Evolutionary conservation across 2,329 filamentous ascomycete species (phyloP), one percentile per base, ranked within the genome.

Genomic region (Bipolaris cookei): DNA sequence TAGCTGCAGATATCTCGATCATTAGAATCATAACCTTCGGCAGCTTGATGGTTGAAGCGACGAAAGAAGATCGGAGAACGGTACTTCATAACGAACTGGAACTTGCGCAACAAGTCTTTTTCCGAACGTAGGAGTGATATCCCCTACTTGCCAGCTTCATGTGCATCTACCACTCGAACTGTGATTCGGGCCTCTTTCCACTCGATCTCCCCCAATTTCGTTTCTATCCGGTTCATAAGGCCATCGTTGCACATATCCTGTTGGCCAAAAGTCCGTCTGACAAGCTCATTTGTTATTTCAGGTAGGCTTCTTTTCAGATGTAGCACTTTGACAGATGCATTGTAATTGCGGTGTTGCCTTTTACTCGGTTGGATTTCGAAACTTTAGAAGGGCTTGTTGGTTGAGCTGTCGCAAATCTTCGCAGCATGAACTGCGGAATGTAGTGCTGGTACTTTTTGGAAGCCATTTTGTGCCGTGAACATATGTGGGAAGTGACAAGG

Each of bases 21-120:
- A 30, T 72, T 47, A 7, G 59, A 50, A 20, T 62, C 28, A 59
- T 82, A 83, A 1, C 61, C 63, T 4, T 76, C 69, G 0, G 64
- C 23, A 1, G 49, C 65, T 2, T 77, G 66, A 46, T 77, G 70
- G 39, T 76, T 67, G 65, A 75, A 81, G 0, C 77, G 72, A 13
- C 53, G 48, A 54, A 75, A 69, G 43, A 79, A 78, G 4, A 35
- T 54, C 1, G 64, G 66, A n/a, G 70, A 68, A 13, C 80, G 77
- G 45, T 81, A 82, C 54, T 79, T 79, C 63, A 82, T 73, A 3
- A 82, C 62, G 58, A 81, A 82, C 2, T 80, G 67, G 47, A 81
- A 81, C 51, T 81, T 81, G 43, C 80, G 77, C 8, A 82, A 34
- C 1, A 71, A 48, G 57, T 82, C 69, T 42, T 69, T 64, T 18